These are phyloP conservation scores for Gossypium mustelinum DNA, from an alignment of 345 rosid genomes.

Conservation along the genomic window DNA sequence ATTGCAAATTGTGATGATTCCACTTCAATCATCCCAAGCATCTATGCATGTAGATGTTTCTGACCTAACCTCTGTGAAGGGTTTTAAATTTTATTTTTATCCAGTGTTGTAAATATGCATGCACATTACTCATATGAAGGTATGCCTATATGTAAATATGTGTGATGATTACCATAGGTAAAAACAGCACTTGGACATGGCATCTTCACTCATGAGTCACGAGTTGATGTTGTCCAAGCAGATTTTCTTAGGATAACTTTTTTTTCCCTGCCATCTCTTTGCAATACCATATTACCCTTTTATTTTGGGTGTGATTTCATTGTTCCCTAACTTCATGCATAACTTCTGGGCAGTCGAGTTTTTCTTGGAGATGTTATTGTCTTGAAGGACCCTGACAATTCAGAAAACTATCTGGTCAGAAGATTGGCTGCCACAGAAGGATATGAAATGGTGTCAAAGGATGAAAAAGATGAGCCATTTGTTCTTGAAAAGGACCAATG, in stretches of 20 bases:
- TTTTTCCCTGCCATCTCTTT: not conserved
- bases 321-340: slow-evolving; percentile 7
- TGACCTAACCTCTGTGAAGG: not conserved
- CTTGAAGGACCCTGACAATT: slow-evolving; percentile 68
- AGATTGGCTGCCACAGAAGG: slow-evolving; percentile 87
- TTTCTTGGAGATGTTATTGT: slow-evolving; percentile 93
- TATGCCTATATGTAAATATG: not conserved
- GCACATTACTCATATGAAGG: not conserved
- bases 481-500: slow-evolving; percentile 73
- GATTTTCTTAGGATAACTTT: not conserved
- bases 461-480: slow-evolving; percentile 80
- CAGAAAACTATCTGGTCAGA: slow-evolving; percentile 59
- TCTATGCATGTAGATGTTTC: not conserved
- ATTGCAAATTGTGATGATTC: not conserved
- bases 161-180: not conserved
- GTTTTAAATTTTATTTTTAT: not conserved
- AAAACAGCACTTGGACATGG: not conserved
- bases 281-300: not conserved
- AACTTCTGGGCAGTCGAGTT: slow-evolving; percentile 43
- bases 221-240: not conserved
- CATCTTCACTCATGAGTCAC: not conserved
- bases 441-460: slow-evolving; percentile 74
- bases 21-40: not conserved
- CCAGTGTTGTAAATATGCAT: not conserved
- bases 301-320: slow-evolving; percentile 1